Evolutionary conservation across 768 basidiomycete species (phyloP).

Genomic region (Trametes elegans): DNA sequence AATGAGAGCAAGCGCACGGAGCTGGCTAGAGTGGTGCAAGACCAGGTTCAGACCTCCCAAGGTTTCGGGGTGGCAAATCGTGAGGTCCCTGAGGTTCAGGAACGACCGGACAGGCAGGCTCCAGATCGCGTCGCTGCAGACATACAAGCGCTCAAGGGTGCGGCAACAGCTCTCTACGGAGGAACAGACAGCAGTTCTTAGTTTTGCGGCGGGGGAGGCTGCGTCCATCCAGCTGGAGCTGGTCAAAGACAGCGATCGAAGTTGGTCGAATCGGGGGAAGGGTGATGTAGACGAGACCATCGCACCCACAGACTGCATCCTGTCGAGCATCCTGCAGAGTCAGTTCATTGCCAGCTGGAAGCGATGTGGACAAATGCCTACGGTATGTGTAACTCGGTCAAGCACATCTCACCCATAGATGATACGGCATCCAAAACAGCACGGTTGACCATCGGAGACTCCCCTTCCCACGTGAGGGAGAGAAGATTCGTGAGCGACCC

Average conservation of each 20-base stretch:
- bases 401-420: neutral
- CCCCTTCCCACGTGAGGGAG: constrained; percentile 1
- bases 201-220: neutral
- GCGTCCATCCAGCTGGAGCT: too few species aligned
- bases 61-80: neutral
- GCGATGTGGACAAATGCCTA: neutral
- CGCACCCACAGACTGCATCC: neutral
- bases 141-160: neutral
- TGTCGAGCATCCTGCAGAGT: neutral
- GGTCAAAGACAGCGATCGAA: too few species aligned
- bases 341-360: neutral
- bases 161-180: neutral
- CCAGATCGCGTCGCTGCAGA: constrained; percentile 1
- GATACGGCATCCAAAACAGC: neutral
- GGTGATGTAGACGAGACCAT: too few species aligned
- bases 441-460: neutral
- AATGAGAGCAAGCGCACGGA: constrained; percentile 6
- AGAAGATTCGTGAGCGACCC: neutral
- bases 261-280: too few species aligned
- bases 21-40: constrained; percentile 4
- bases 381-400: neutral
- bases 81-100: constrained; percentile 4
- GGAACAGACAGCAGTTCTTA: neutral
- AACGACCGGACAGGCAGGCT: neutral
- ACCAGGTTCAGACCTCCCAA: constrained; percentile 2